Base-by-base conservation (phyloP, 768 basidiomycete species). In the Infundibulicybe gibba region DNA sequence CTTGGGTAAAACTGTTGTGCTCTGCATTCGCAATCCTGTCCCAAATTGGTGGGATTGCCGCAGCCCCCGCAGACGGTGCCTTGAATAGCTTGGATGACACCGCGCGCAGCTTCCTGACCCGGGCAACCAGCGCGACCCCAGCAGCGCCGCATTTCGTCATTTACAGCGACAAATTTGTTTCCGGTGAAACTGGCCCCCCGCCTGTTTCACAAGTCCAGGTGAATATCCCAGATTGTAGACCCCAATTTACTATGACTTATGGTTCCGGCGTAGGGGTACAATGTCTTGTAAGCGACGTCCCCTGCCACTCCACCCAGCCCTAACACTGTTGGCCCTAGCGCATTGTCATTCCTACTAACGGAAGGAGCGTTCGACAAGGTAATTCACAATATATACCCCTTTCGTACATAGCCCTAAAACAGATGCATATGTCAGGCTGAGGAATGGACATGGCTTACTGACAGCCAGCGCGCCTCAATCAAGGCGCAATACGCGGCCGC, bases 401-500 rank as follows among this genome's bases (percentile, higher is more conserved):
- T 31, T 14, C n/a, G 16, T 43, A 35, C 13, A 13, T 30, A 5
- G 19, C 34, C 19, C 11, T 16, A 25, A 37, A 14, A 15, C 21
- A 25, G 15, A 32, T 16, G 16, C 10, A 32, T 13, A 39, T 34
- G 19, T 9, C 56, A 77, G 60, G 77, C 75, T 5, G 58, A 61
- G 42, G 69, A 70, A 48, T 79, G 76, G 77, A 55, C 67, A 19
- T 54, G 54, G 32, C 61, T 80, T 2, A 59, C 67, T 2, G 62
- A 63, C 4, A 50, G 52, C 14, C 58, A 75, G 31, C 71, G 80
- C 21, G 49, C 69, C 11, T 32, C 67, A 12, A 68, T 75, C 54
- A 61, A 78, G 49, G 51, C 70, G 0, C 67, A 75, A 47, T 83
- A 82, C 54, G 67, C 66, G 17, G 68, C 72, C 0, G 79, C 80